phyloP scores from a whole-genome alignment of 805 yeast genomes.

The Sungouiella thailandica region DNA sequence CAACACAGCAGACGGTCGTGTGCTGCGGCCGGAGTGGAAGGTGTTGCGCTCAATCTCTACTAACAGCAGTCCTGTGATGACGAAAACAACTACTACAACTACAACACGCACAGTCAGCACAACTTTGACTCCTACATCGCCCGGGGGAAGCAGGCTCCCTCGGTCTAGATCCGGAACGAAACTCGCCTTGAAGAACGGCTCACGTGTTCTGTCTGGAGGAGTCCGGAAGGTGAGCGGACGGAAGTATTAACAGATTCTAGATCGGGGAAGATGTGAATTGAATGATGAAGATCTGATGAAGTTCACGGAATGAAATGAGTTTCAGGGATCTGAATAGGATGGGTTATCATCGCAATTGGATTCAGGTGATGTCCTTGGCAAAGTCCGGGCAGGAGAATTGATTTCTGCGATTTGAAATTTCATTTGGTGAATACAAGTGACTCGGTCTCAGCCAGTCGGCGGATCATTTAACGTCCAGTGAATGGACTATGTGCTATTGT shows the following conservation, averaged over 20 bases:
- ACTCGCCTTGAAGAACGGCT: slow-evolving; percentile 11
- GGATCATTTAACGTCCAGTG: too few relatives aligned
- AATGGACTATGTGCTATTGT: too few relatives aligned
- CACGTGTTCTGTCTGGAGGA: slow-evolving; percentile 14
- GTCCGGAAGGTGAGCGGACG: slow-evolving; percentile 15
- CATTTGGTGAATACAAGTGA: too few relatives aligned
- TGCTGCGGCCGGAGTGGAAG: slow-evolving; percentile 30
- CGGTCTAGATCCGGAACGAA: slow-evolving; percentile 13
- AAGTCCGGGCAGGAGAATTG: too few relatives aligned
- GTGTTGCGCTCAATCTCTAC: slow-evolving; percentile 35
- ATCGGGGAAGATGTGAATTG: too few relatives aligned
- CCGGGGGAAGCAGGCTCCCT: slow-evolving; percentile 10
- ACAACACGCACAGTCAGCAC: slow-evolving; percentile 48
- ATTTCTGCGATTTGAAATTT: too few relatives aligned
- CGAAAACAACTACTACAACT: slow-evolving; percentile 42
- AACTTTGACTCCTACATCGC: slow-evolving; percentile 31
- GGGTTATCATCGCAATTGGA: too few relatives aligned
- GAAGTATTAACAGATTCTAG: slow-evolving; percentile 4
- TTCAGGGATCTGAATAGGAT: too few relatives aligned
- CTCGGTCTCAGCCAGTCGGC: too few relatives aligned
- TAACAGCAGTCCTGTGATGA: slow-evolving; percentile 31
- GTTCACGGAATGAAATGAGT: too few relatives aligned
- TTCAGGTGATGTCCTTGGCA: too few relatives aligned
- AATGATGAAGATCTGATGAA: too few relatives aligned
- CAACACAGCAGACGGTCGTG: slow-evolving; percentile 12